A percentile compares a stretch with the other conserved stretches of the same genome.
phyloP scores from a whole-genome alignment of 1,284 basidiomycete species.

The Ustilago trichophora region DNA sequence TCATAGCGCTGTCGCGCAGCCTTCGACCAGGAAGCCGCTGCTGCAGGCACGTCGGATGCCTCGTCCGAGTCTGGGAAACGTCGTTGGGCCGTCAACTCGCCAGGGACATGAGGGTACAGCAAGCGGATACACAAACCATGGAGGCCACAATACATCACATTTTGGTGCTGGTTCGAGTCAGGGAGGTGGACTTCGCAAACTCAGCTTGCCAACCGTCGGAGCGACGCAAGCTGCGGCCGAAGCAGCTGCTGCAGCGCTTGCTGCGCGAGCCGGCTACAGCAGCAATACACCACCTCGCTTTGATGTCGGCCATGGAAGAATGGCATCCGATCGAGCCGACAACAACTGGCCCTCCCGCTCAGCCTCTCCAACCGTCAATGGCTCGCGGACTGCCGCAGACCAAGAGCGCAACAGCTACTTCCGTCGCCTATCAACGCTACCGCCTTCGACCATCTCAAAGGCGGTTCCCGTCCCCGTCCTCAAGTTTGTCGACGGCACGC shows the following conservation, averaged over 20 bases:
- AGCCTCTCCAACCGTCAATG: conserved; percentile 61
- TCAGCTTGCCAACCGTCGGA: conserved; percentile 55
- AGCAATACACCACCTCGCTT: conserved; percentile 31
- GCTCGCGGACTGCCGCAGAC: conserved; percentile 72
- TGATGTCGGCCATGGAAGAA: conserved; percentile 34
- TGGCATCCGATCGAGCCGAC: conserved; percentile 30
- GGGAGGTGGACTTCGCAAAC: conserved; percentile 52
- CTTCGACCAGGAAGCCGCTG: conserved; percentile 4
- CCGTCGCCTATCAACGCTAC: conserved; percentile 80
- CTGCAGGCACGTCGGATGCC: conserved; percentile 22
- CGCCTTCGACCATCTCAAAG: conserved; percentile 75
- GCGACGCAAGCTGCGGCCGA: conserved; percentile 59
- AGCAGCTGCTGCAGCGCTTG: conserved; percentile 51
- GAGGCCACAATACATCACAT: neutral
- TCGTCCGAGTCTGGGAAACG: conserved; percentile 17
- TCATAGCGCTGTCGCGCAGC: neutral
- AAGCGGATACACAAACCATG: neutral
- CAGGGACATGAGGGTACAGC: conserved; percentile 9
- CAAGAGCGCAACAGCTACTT: conserved; percentile 86
- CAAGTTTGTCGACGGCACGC: conserved; percentile 82
- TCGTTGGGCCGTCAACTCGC: neutral
- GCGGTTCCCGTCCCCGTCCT: conserved; percentile 79
- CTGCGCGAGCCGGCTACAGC: conserved; percentile 32
- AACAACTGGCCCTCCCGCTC: conserved; percentile 29
- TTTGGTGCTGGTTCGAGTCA: conserved; percentile 1